Evolutionary conservation across 2,329 filamentous ascomycete species (phyloP), one percentile per base, ranked within the genome.

Genomic region (Fusarium phyllophilum): DNA sequence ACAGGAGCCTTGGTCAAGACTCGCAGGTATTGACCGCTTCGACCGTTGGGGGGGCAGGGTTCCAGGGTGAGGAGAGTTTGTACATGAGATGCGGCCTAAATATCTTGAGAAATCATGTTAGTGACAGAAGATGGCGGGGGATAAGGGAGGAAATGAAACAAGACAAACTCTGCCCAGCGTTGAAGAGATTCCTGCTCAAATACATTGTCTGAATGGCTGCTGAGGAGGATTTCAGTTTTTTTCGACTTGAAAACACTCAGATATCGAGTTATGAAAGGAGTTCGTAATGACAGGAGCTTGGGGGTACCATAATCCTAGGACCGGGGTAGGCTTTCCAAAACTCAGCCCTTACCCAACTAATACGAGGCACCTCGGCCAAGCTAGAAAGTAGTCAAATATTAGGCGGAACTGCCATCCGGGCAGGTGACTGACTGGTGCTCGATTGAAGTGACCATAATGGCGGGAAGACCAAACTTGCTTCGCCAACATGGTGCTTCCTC

Each of bases 141-240:
- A 51, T 20, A 18, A 51, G 12, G n/a, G 31, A 24, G 17, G 12
- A 10, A 34, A 15, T 17, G 31, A 24, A 34, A 34, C 6, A 34
- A 17, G n/a, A 20, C 12, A 34, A 20, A 11, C 4, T 3, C 12
- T 20, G n/a, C n/a, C 4, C 17, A 34, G 48, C 0, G 7, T 20
- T 20, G 17, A 20, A 34, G n/a, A 20, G 17, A 11, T 11, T 24
- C 12, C 4, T 15, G 48, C 12, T 34, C 31, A 26, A 12, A 26
- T 18, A 26, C n/a, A 18, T 26, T 24, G 13, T 18, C 10, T 10
- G 5, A n/a, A n/a, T n/a, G 5, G 29, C 14, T n/a, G 20, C 20
- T 8, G 14, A 31, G 11, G 20, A 49, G 46, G 14, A n/a, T 18
- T 8, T 0, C 3, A 31, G 10, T 13, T 22, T 49, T 8, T 8